phyloP scores from a whole-genome alignment of 345 rosid species.

The Brassica incana region DNA sequence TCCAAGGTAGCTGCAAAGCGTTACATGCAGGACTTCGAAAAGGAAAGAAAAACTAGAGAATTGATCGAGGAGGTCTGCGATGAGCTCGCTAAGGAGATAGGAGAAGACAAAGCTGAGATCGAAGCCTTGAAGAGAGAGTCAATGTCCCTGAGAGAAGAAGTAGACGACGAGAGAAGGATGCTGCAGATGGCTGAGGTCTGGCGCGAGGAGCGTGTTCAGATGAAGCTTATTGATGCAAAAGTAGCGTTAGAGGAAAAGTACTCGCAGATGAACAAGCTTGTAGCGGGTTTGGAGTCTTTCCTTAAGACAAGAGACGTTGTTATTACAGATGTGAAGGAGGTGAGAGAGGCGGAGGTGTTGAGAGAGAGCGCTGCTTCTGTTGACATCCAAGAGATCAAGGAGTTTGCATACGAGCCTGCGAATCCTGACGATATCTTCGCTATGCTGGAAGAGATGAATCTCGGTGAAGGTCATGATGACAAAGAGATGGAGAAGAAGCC shows the following conservation, averaged over 20 bases:
- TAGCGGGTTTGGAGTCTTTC: slow-evolving; percentile 62
- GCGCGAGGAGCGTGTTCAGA: slow-evolving; percentile 96
- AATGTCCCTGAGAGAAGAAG: slow-evolving; percentile 64
- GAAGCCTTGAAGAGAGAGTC: slow-evolving; percentile 68
- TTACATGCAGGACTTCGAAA: slow-evolving; percentile 72
- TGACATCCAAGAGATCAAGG: slow-evolving; percentile 57
- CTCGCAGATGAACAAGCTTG: slow-evolving; percentile 55
- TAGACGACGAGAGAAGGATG: slow-evolving; percentile 87
- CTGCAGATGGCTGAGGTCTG: slow-evolving; percentile 97
- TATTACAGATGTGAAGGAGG: slow-evolving; percentile 37
- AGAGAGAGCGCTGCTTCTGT: slow-evolving; percentile 60
- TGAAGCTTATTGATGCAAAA: slow-evolving; percentile 88
- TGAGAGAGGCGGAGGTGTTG: slow-evolving; percentile 49
- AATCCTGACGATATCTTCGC: slow-evolving; percentile 73
- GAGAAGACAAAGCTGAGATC: slow-evolving; percentile 82
- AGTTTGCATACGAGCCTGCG: slow-evolving; percentile 67
- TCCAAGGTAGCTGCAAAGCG: slow-evolving; percentile 65
- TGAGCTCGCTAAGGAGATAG: slow-evolving; percentile 83
- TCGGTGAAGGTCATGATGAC: slow-evolving; percentile 44
- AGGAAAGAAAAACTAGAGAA: slow-evolving; percentile 77
- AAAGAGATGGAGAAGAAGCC: slow-evolving; percentile 43
- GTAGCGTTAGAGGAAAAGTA: slow-evolving; percentile 51
- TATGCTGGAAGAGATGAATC: slow-evolving; percentile 64
- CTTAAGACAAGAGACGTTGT: slow-evolving; percentile 47
- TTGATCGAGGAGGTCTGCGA: slow-evolving; percentile 88